phyloP scores from a whole-genome alignment of 306 rosid genomes.

The Nissolia schottii region DNA sequence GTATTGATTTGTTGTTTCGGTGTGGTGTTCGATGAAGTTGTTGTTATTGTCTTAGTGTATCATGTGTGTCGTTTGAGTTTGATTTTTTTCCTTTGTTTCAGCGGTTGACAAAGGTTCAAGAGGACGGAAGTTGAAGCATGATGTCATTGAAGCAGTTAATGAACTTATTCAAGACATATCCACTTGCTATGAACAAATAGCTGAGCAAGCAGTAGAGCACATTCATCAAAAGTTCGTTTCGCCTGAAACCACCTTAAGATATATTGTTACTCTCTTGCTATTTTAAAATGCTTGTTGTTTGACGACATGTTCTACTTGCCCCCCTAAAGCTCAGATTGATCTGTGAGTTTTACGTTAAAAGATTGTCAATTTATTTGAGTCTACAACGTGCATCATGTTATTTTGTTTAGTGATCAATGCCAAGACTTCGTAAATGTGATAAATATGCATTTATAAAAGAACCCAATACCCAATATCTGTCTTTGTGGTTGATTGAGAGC shows the following conservation, averaged over 20 bases:
- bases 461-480: background rate
- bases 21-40: conserved; percentile 20
- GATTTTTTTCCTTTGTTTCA: conserved; percentile 35
- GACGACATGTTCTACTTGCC: conserved; percentile 16
- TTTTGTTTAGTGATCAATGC: background rate
- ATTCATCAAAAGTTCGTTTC: conserved; percentile 88
- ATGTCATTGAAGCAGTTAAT: conserved; percentile 96
- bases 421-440: background rate
- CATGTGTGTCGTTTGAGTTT: background rate
- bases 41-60: background rate
- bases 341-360: background rate
- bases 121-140: conserved; percentile 88
- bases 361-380: background rate
- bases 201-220: conserved; percentile 99
- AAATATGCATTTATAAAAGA: background rate
- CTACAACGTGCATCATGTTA: background rate
- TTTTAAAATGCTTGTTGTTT: background rate
- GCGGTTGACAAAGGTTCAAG: conserved; percentile 86
- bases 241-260: conserved; percentile 2
- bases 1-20: background rate
- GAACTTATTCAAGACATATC: conserved; percentile 90
- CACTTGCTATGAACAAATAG: conserved; percentile 88
- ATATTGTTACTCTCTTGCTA: conserved; percentile 16
- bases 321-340: background rate
- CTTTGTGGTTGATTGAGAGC: conserved; percentile 9